Evolutionary conservation across 202 grass and related monocot species (phyloP), one percentile per base, ranked within the genome.

Genomic region (Panicum hallii): DNA sequence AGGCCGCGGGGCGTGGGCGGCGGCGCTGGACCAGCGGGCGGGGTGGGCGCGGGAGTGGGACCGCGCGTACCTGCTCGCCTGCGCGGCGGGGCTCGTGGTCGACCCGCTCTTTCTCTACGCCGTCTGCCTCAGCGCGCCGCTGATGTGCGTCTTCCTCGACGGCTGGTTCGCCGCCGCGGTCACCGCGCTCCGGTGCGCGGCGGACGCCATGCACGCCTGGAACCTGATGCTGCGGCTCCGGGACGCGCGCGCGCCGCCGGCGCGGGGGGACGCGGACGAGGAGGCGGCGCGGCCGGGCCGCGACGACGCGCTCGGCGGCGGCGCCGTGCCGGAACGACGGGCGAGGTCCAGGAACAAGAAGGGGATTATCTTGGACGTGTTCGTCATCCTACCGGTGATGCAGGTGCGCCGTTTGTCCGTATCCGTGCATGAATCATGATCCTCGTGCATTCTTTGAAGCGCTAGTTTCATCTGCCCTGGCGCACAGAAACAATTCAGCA

Each of bases 111-210:
- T 95, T 82, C 86, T 98, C 6, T 98, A 98, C 86, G 75, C 93
- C 9, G 77, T 91, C 7, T 95, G 81, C 6, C 13, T 95, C 34
- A 98, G 95, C 89, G 75, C 73, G 26, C 76, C 91, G 26, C 80
- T 93, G 73, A 95, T 92, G 89, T 95, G 95, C 78, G 71, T 98
- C 76, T 98, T 98, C 91, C 66, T 95, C 70, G 95, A 98, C 81
- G 91, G 74, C 46, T 95, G 95, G 95, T 89, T 98, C 77, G 86
- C 89, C 34, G 84, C 89, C 62, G 66, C 93, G 22, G 95, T 98
- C 50, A 98, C 95, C 42, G 86, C 53, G 49, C 89, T 98, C n/a
- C 93, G 95, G n/a, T 94, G 89, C 89, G 89, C 87, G 81, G 78
- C 88, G 0, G 95, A 98, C 88, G 84, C 69, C 78, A 84, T 94